phyloP scores from a whole-genome alignment of 2,329 filamentous ascomycete genomes.

The Podosphaera fusca region DNA sequence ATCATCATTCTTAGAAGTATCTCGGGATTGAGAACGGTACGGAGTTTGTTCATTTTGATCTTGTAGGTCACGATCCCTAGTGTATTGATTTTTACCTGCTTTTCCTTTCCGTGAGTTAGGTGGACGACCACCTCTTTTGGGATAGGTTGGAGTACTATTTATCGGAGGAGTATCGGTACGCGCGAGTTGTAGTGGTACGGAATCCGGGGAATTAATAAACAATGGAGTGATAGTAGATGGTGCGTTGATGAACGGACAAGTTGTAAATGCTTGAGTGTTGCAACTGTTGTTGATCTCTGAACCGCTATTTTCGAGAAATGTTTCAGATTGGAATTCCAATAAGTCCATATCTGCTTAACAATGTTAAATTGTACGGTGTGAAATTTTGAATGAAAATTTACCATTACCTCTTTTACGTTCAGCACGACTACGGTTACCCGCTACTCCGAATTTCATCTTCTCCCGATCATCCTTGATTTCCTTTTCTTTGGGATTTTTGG shows the following conservation, averaged over 20 bases:
- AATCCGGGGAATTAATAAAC: conserved; percentile 5
- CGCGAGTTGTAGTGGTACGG: conserved; percentile 22
- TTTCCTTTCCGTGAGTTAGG: conserved; percentile 43
- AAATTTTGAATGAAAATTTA: conserved; percentile 19
- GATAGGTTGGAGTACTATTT: conserved; percentile 21
- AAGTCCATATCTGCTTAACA: conserved; percentile 40
- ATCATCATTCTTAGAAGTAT: conserved; percentile 20
- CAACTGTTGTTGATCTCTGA: too few species aligned
- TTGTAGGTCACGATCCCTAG: conserved; percentile 43
- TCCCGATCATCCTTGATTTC: conserved; percentile 55
- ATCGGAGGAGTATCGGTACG: conserved; percentile 25
- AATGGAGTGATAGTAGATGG: too few species aligned
- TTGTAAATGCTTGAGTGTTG: too few species aligned
- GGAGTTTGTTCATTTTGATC: conserved; percentile 30
- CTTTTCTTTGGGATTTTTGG: conserved; percentile 36
- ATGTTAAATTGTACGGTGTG: not conserved
- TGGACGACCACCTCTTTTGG: conserved; percentile 40
- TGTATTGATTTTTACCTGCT: conserved; percentile 59
- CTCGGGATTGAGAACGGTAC: conserved; percentile 26
- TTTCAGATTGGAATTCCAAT: conserved; percentile 22
- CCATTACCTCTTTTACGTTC: conserved; percentile 65
- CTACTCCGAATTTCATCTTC: conserved; percentile 46
- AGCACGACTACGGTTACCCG: conserved; percentile 58
- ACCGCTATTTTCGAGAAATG: too few species aligned
- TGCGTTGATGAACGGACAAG: too few species aligned